Evolutionary conservation across 2,329 filamentous ascomycete species (phyloP).

Genomic region (Aspergillus versicolor): DNA sequence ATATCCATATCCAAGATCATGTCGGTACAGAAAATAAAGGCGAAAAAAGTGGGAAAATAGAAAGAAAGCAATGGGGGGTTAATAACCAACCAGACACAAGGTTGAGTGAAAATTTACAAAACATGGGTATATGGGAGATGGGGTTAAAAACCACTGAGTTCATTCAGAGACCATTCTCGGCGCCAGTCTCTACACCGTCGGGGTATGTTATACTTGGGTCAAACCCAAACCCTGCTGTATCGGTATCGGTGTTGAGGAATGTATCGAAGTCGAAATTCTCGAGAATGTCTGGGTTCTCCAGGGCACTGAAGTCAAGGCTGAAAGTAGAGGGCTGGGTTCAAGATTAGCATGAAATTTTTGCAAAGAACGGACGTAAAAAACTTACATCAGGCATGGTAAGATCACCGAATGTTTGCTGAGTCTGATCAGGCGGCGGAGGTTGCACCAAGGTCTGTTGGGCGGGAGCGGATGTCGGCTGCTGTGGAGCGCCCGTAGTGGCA

Average conservation of each 20-base stretch:
- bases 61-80: conserved; percentile 14
- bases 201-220: conserved; percentile 40
- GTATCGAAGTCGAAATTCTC: conserved; percentile 66
- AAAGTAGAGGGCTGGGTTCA: conserved; percentile 31
- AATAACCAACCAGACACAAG: conserved; percentile 24
- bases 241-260: conserved; percentile 59
- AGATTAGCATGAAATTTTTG: conserved; percentile 16
- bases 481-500: conserved; percentile 31
- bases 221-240: conserved; percentile 43
- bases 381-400: conserved; percentile 40
- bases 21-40: conserved; percentile 21
- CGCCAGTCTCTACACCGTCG: conserved; percentile 46
- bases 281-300: conserved; percentile 48
- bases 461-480: conserved; percentile 37
- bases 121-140: conserved; percentile 40
- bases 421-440: conserved; percentile 34
- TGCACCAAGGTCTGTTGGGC: conserved; percentile 37
- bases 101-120: conserved; percentile 37
- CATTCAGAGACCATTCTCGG: conserved; percentile 39
- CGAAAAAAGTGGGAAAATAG: conserved; percentile 15
- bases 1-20: conserved; percentile 29
- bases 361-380: conserved; percentile 1
- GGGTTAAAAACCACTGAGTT: conserved; percentile 33
- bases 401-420: conserved; percentile 32
- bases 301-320: conserved; percentile 45